Base-by-base conservation (phyloP, 2,329 filamentous ascomycete species). In the Claviceps africana region DNA sequence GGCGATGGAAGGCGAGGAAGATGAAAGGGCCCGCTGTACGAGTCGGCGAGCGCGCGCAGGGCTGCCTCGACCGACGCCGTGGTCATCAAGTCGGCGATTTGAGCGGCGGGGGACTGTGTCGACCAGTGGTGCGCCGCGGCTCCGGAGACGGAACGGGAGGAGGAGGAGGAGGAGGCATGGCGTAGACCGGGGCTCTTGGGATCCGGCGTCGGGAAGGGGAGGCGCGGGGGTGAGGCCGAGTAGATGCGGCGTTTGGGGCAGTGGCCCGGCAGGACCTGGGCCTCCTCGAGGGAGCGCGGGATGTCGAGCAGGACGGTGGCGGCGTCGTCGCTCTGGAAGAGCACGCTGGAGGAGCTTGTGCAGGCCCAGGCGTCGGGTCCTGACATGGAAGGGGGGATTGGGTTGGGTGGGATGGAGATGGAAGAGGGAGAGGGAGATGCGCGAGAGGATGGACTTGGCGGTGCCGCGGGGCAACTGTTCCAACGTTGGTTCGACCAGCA, bases 251-350 rank as follows among this genome's bases (percentile, higher is more conserved):
- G 67, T 48, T 56, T 54, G 51, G 67, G 64, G 22, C 58, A 54
- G 35, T 70, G 59, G 31, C 65, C 66, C 7, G 67, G 62, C 13
- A 69, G 67, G 35, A 74, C 72, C 65, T 89, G 86, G 19, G 78
- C 79, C 54, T 79, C 72, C 57, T 85, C 81, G 40, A 89, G 77
- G 1, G 86, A 86, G 19, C 72, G 70, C 25, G 86, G 85, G 46
- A 88, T 77, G 60, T 90, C 86, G 50, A 89, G 64, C 28, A 88
- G 64, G 22, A 79, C 70, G 51, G 83, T 65, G 46, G 75, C 71
- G 48, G 67, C 61, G 57, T 67, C 62, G 5, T 47, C 40, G 56
- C 54, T 65, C 48, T 63, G 59, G 54, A 62, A 70, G 50, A 71
- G 61, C 25, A 69, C 53, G 19, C 64, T 67, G 2, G 63, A 58